Percentiles rank a stretch among this genome's conserved stretches.
Conservation (phyloP, 2,329 filamentous ascomycete species). For the Hypoxylon sp. region DNA sequence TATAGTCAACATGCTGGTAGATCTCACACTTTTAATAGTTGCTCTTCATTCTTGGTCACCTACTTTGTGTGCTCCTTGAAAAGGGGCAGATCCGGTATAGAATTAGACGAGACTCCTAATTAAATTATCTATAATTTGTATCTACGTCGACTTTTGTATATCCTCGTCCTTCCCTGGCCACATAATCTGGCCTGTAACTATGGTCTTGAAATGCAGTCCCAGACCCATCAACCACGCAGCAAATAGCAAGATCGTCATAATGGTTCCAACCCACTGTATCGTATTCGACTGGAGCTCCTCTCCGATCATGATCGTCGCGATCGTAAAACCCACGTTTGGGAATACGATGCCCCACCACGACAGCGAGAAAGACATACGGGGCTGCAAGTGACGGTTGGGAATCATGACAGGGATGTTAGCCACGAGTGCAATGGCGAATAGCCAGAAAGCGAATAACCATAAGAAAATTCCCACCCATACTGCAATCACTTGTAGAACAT, state of each 20-base stretch:
- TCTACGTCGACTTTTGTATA: constrained; percentile 7
- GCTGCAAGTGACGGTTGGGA: neutral
- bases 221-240: constrained; percentile 52
- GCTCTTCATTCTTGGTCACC: too few relatives aligned
- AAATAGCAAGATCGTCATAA: constrained; percentile 41
- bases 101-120: neutral
- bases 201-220: constrained; percentile 50
- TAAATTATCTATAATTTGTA: neutral
- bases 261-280: constrained; percentile 41
- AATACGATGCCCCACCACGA: constrained; percentile 46
- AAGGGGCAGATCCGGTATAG: too few relatives aligned
- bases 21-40: too few relatives aligned
- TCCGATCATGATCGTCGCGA: constrained; percentile 44
- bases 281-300: constrained; percentile 31
- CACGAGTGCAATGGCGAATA: constrained; percentile 36
- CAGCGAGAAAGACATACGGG: constrained; percentile 40
- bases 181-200: constrained; percentile 52
- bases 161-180: constrained; percentile 57
- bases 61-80: too few relatives aligned
- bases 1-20: too few relatives aligned
- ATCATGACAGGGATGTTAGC: constrained; percentile 20
- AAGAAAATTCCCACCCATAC: constrained; percentile 33
- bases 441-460: constrained; percentile 41
- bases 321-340: constrained; percentile 43
- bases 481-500: constrained; percentile 30